Conservation (phyloP, 164 flowering plant genomes). For the Nymphaea colorata region DNA sequence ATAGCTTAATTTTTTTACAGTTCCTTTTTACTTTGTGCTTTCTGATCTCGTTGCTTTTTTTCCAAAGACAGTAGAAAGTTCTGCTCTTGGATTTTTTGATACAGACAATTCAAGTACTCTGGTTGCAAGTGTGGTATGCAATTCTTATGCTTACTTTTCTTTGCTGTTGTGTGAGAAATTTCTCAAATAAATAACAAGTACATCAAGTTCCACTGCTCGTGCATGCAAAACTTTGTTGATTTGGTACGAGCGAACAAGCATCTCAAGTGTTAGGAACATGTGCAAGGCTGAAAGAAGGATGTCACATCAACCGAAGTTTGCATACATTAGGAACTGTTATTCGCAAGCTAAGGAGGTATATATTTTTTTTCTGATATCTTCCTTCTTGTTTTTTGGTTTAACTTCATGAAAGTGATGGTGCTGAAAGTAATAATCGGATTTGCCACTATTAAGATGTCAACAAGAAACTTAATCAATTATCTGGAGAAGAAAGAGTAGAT, state of each 20-base stretch:
- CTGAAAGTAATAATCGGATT: not conserved
- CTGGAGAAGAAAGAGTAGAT: not conserved
- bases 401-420: not conserved
- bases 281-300: slow-evolving; percentile 86
- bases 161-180: not conserved
- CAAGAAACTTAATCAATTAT: not conserved
- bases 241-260: slow-evolving; percentile 97
- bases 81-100: slow-evolving; percentile 39
- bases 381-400: not conserved
- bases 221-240: slow-evolving; percentile 76
- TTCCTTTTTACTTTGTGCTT: not conserved
- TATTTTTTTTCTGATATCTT: not conserved
- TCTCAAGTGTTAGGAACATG: slow-evolving; percentile 83
- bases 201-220: no score
- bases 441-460: not conserved
- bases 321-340: slow-evolving; percentile 87
- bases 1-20: not conserved
- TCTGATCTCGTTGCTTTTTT: not conserved
- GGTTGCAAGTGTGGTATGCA: slow-evolving; percentile 72
- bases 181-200: not conserved
- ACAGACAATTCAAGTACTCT: slow-evolving; percentile 53
- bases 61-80: slow-evolving; percentile 74
- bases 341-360: slow-evolving; percentile 73
- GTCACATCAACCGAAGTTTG: slow-evolving; percentile 93
- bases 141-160: not conserved